These are phyloP conservation scores for Leishmania braziliensis DNA, from an alignment of 208 protist genomes.

Conservation along the genomic window DNA sequence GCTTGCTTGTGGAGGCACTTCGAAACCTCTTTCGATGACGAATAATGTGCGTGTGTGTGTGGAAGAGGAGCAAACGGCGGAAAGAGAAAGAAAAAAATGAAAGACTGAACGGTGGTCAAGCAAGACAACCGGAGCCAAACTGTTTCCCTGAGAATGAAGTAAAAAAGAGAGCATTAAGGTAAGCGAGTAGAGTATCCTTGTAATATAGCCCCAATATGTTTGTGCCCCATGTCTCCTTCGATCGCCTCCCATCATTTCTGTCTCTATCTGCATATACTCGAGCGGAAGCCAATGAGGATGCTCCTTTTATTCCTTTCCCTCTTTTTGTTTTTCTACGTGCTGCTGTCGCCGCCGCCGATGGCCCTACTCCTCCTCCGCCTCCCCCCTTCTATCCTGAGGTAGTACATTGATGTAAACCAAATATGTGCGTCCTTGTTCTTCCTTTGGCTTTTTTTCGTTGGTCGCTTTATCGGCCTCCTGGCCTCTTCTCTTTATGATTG, in stretches of 20 bases:
- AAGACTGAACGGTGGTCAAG: background rate
- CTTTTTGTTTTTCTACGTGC: background rate
- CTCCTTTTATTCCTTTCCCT: background rate
- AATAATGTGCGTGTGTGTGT: background rate
- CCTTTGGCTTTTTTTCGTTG: no score
- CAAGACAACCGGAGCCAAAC: background rate
- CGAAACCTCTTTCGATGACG: slow-evolving; percentile 30
- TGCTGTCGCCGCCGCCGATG: background rate
- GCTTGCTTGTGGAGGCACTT: slow-evolving; percentile 23
- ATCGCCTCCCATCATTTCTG: background rate
- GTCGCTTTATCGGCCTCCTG: no score
- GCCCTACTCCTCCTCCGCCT: background rate
- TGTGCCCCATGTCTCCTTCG: background rate
- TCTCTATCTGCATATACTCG: background rate
- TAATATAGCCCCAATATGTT: background rate
- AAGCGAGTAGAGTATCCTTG: background rate
- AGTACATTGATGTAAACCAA: background rate
- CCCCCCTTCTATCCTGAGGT: background rate
- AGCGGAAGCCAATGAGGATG: no score
- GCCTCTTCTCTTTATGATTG: background rate
- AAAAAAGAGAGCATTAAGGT: background rate
- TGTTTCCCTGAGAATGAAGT: background rate
- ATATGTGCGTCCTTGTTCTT: background rate
- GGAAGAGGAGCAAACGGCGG: background rate
- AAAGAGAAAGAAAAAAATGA: background rate